Conservation (phyloP, 2,329 filamentous ascomycete genomes). For the Hypoxylon sp. region DNA sequence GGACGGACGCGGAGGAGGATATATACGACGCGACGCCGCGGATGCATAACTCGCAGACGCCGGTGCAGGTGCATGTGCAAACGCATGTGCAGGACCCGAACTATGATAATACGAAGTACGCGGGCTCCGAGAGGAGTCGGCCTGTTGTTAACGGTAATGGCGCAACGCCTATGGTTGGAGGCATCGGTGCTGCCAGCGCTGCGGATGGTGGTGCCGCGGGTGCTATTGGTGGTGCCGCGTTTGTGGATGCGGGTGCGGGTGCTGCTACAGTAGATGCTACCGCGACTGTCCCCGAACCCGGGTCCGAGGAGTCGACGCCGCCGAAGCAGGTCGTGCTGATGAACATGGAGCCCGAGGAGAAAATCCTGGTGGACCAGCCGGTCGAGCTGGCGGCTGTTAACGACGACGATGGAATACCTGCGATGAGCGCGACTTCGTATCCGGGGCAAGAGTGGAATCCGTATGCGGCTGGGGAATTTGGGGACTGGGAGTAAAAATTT, state of each 20-base stretch:
- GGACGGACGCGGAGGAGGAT: conserved; percentile 41
- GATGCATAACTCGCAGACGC: conserved; percentile 19
- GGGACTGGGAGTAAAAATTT: conserved; percentile 47
- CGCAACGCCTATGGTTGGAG: background rate
- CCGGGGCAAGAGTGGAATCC: conserved; percentile 69
- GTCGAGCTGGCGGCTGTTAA: conserved; percentile 50
- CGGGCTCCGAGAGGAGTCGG: conserved; percentile 40
- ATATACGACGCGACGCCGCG: conserved; percentile 50
- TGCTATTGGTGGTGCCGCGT: background rate
- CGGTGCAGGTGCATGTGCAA: too few relatives aligned
- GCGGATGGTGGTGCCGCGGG: conserved; percentile 1
- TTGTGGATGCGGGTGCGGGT: background rate
- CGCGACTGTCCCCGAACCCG: conserved; percentile 25
- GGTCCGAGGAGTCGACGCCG: conserved; percentile 31
- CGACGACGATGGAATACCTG: conserved; percentile 55
- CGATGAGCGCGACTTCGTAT: conserved; percentile 67
- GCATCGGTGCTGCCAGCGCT: background rate
- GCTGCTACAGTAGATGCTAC: background rate
- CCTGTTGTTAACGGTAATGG: conserved; percentile 17
- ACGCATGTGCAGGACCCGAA: conserved; percentile 11
- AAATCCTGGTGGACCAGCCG: conserved; percentile 51
- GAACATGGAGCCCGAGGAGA: conserved; percentile 51
- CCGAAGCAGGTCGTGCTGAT: conserved; percentile 23
- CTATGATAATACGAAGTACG: conserved; percentile 44
- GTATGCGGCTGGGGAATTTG: conserved; percentile 52